A percentile compares a stretch with the other conserved stretches of the same genome.
Conservation (phyloP, 2,329 filamentous ascomycete species). For the Dactylellina cionopaga region DNA sequence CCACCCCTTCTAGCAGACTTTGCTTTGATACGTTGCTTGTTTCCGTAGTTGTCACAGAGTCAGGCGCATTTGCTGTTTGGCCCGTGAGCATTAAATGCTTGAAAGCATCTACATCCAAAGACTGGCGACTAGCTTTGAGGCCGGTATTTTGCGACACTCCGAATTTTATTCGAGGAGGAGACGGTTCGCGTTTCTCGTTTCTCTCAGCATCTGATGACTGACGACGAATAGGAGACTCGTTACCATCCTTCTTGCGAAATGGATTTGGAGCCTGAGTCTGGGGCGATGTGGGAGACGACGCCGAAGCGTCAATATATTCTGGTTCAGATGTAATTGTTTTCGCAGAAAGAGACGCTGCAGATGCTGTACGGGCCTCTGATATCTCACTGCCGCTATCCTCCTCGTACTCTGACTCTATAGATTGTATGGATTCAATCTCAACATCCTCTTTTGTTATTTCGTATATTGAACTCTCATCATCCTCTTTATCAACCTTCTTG, state of each 20-base stretch:
- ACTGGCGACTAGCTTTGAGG: slow-evolving; percentile 59
- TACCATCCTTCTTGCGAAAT: slow-evolving; percentile 38
- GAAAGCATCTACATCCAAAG: slow-evolving; percentile 81
- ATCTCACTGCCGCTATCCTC: slow-evolving; percentile 32
- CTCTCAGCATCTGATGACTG: slow-evolving; percentile 58
- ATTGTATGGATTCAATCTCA: slow-evolving; percentile 24
- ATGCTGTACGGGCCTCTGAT: slow-evolving; percentile 26
- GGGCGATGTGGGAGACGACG: slow-evolving; percentile 2
- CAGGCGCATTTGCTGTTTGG: slow-evolving; percentile 61
- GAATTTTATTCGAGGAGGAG: slow-evolving; percentile 55
- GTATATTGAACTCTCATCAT: slow-evolving; percentile 36
- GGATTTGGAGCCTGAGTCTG: slow-evolving; percentile 36
- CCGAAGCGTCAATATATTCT: slow-evolving; percentile 17
- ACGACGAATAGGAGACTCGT: background rate
- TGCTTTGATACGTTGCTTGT: slow-evolving; percentile 56
- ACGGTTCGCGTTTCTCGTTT: slow-evolving; percentile 46
- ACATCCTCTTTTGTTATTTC: slow-evolving; percentile 42
- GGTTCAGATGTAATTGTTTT: slow-evolving; percentile 35
- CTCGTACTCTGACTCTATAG: slow-evolving; percentile 42
- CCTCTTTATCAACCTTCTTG: slow-evolving; percentile 3
- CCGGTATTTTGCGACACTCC: slow-evolving; percentile 56
- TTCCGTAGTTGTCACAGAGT: slow-evolving; percentile 58
- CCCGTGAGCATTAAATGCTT: slow-evolving; percentile 80
- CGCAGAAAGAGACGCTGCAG: slow-evolving; percentile 20
- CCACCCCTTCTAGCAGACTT: slow-evolving; percentile 22